Conservation (phyloP, 1,284 basidiomycete species). For the Ustilago lituana region DNA sequence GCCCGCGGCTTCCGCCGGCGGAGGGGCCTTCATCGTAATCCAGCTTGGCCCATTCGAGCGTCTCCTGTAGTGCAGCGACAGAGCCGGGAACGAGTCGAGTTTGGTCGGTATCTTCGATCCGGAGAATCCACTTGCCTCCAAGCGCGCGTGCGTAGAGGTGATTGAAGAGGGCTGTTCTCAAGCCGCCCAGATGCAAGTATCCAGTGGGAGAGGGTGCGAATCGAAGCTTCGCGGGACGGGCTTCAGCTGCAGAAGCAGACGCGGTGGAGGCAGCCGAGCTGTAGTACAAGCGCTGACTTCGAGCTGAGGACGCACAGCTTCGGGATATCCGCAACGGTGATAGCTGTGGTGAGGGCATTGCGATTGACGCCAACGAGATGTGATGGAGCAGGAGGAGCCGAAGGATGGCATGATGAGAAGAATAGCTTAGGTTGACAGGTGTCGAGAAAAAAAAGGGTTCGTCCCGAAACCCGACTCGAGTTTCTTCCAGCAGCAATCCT, state of each 20-base stretch:
- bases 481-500: too few species aligned
- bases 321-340: neutral
- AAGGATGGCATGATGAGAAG: too few species aligned
- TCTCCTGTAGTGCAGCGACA: constrained; percentile 79
- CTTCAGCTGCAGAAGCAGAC: constrained; percentile 1
- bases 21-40: constrained; percentile 85
- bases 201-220: constrained; percentile 99
- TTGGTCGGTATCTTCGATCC: constrained; percentile 92
- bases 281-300: neutral
- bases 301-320: neutral
- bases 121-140: constrained; percentile 85
- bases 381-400: too few species aligned
- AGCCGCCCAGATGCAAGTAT: constrained; percentile 88
- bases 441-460: constrained; percentile 2
- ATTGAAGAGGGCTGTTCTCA: constrained; percentile 95
- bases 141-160: constrained; percentile 83
- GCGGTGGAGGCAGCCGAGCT: neutral
- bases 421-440: too few species aligned
- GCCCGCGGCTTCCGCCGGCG: constrained; percentile 65
- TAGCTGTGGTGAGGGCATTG: neutral
- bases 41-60: constrained; percentile 90
- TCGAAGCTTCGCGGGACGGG: constrained; percentile 71
- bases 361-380: neutral
- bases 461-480: too few species aligned
- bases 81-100: constrained; percentile 77